These are phyloP conservation scores for Martensiomyces pterosporus DNA, from an alignment of 192 early-diverging fungal species.

Conservation along the genomic window DNA sequence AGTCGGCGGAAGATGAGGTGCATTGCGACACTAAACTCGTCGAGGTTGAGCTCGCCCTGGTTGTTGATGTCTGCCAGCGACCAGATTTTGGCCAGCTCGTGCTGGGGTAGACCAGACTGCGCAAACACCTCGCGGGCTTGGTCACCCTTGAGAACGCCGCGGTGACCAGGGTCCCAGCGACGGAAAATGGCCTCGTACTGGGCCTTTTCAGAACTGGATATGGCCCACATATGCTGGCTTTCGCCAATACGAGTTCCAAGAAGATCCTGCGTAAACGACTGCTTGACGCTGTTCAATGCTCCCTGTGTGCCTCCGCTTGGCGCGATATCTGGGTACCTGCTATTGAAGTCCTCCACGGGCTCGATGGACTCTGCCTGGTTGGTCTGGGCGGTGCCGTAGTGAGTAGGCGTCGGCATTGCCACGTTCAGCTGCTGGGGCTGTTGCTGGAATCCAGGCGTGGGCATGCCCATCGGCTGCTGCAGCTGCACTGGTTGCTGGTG, in stretches of 20 bases:
- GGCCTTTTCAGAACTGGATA: conserved; percentile 22
- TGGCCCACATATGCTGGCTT: conserved; percentile 40
- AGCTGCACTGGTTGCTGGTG: conserved; percentile 1
- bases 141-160: conserved; percentile 52
- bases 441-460: not conserved
- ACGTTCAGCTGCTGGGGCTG: not conserved
- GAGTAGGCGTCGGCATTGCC: conserved; percentile 4
- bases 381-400: not conserved
- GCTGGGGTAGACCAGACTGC: conserved; percentile 51
- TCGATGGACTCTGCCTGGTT: conserved; percentile 2
- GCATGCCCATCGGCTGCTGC: conserved; percentile 8
- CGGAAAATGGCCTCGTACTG: conserved; percentile 48
- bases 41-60: conserved; percentile 82
- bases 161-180: conserved; percentile 50
- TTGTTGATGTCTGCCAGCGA: conserved; percentile 35
- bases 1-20: conserved; percentile 88
- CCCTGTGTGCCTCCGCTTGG: conserved; percentile 7
- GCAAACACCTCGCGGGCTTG: conserved; percentile 58
- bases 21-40: conserved; percentile 98
- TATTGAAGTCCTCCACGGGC: conserved; percentile 30
- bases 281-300: conserved; percentile 26
- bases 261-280: conserved; percentile 29
- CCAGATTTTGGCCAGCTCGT: conserved; percentile 57
- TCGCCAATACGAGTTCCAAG: conserved; percentile 19
- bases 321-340: conserved; percentile 33